Conservation (phyloP, 768 basidiomycete genomes). For the Pulveroboletus sp. region DNA sequence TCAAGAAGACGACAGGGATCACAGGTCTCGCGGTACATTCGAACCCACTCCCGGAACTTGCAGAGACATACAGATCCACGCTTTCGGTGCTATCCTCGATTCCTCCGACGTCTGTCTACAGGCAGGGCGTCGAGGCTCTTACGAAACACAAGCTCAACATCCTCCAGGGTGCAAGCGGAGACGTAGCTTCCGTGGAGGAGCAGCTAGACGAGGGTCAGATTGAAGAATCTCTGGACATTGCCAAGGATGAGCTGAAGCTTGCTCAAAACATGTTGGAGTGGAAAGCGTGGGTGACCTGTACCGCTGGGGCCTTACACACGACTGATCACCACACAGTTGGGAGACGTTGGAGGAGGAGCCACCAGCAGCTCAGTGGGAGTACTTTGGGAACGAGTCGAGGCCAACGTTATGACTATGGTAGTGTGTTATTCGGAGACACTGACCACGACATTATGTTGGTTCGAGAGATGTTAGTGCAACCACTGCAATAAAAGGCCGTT, state of each 20-base stretch:
- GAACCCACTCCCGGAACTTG: constrained; percentile 76
- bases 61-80: constrained; percentile 72
- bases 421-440: not conserved
- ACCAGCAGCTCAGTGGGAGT: constrained; percentile 83
- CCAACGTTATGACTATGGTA: constrained; percentile 31
- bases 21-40: constrained; percentile 81
- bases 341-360: constrained; percentile 82
- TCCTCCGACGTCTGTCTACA: constrained; percentile 82
- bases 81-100: constrained; percentile 62
- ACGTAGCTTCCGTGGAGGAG: constrained; percentile 64
- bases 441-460: not conserved
- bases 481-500: too few relatives aligned
- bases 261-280: constrained; percentile 85
- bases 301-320: not conserved
- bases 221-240: constrained; percentile 79
- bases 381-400: constrained; percentile 54
- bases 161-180: constrained; percentile 62
- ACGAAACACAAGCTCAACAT: constrained; percentile 75
- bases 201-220: constrained; percentile 80
- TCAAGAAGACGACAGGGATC: constrained; percentile 82
- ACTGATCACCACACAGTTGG: constrained; percentile 53
- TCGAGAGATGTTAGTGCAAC: not conserved
- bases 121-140: constrained; percentile 82
- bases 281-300: constrained; percentile 73
- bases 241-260: constrained; percentile 74